Evolutionary conservation across 768 basidiomycete species (phyloP).

Genomic region (Cystofilobasidium macerans): DNA sequence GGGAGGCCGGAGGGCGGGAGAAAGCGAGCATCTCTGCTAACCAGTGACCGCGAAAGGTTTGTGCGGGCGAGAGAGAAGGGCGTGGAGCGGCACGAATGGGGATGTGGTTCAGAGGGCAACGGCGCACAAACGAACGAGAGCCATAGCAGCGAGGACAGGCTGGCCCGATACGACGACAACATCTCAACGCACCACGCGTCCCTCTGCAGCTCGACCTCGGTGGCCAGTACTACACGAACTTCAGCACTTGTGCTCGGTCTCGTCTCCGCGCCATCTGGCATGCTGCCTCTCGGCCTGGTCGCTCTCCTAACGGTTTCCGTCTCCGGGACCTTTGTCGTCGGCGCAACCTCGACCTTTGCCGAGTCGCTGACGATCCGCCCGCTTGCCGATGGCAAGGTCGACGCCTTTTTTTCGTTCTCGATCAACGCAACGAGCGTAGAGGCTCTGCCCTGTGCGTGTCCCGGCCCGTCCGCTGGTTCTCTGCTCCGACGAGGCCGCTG

Average conservation of each 20-base stretch:
- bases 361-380: conserved; percentile 52
- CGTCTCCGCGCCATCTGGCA: too few relatives aligned
- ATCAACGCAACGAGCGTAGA: conserved; percentile 42
- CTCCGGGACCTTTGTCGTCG: neutral
- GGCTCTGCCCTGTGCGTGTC: neutral
- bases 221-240: too few relatives aligned
- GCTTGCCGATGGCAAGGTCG: conserved; percentile 70
- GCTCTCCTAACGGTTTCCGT: neutral
- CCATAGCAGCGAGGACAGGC: too few relatives aligned
- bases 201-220: neutral
- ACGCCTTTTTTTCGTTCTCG: conserved; percentile 67
- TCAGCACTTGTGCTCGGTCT: too few relatives aligned
- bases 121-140: too few relatives aligned
- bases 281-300: neutral
- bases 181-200: too few relatives aligned
- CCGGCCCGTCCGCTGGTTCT: too few relatives aligned
- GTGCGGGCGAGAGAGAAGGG: neutral
- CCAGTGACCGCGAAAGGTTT: too few relatives aligned
- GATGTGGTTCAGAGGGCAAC: too few relatives aligned
- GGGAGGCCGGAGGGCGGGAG: neutral
- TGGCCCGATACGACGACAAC: too few relatives aligned
- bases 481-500: too few relatives aligned
- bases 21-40: neutral
- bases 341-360: conserved; percentile 33
- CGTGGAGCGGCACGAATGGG: neutral